A percentile compares a stretch with the other conserved stretches of the same genome.
These are phyloP conservation scores for Dipsacomyces acuminosporus DNA, from an alignment of 371 early-diverging fungal genomes.

Conservation along the genomic window DNA sequence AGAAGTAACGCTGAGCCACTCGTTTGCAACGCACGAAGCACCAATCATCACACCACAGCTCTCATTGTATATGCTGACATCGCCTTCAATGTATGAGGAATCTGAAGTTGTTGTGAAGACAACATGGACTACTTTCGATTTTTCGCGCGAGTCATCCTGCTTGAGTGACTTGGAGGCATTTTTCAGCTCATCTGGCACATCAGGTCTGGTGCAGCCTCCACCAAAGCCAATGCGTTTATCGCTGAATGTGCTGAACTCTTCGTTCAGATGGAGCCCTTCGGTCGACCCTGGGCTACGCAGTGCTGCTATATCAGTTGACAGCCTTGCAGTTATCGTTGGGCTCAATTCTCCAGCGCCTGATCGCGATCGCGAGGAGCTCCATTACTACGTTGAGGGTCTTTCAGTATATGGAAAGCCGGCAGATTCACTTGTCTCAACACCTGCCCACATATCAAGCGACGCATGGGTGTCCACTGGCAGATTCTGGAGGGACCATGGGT, in stretches of 20 bases:
- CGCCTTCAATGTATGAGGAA: conserved; percentile 35
- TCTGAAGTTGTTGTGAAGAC: conserved; percentile 42
- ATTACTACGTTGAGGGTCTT: conserved; percentile 39
- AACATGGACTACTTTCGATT: conserved; percentile 43
- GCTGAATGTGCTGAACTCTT: conserved; percentile 42
- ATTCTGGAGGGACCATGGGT: conserved; percentile 43
- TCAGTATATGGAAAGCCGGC: conserved; percentile 33
- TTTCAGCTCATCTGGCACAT: conserved; percentile 40
- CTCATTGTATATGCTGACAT: conserved; percentile 40
- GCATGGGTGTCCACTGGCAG: conserved; percentile 43
- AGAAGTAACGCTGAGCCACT: conserved; percentile 37
- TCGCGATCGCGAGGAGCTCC: conserved; percentile 41
- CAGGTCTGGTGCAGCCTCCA: conserved; percentile 44
- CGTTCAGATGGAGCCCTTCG: conserved; percentile 27
- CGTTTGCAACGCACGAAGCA: conserved; percentile 34
- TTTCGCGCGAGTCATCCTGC: conserved; percentile 28
- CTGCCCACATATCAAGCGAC: conserved; percentile 35
- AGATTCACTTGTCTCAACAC: conserved; percentile 15
- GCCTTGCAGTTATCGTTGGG: conserved; percentile 40
- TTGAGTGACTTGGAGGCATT: conserved; percentile 40
- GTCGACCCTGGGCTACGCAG: conserved; percentile 25
- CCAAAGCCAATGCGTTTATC: conserved; percentile 43
- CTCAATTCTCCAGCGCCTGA: conserved; percentile 31
- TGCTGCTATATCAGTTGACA: conserved; percentile 34
- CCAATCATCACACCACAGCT: conserved; percentile 43